Evolutionary conservation across 2,329 filamentous ascomycete species (phyloP), one percentile per base, ranked within the genome.

Genomic region (Nigrospora osmanthi): DNA sequence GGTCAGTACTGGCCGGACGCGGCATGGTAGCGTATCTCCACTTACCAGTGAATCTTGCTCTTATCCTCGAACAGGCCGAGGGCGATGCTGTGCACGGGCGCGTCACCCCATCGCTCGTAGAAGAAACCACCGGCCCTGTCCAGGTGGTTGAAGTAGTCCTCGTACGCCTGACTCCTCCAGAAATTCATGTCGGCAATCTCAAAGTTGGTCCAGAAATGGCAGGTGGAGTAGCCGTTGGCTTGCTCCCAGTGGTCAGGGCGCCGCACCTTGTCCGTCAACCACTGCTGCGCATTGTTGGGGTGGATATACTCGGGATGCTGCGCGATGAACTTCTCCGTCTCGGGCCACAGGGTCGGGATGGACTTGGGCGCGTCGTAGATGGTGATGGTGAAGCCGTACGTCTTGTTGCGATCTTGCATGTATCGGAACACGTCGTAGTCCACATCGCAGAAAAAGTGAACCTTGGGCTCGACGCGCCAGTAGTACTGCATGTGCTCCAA

Each of bases 141-240:
- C 32, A 98, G 76, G 65, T 97, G 89, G 60, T 95, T 83, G 62
- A 98, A 98, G 66, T 96, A 98, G 51, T 94, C 89, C 61, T 95
- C 87, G 61, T 98, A 98, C 38, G 81, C 76, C 62, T 90, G 80
- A 60, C 89, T 87, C 40, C 93, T 76, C 87, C 89, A 98, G 67
- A 98, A 95, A 51, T 79, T 79, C 77, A 98, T 80, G 64, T 96
- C 89, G 39, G 80, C 91, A 56, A 98, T 91, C 67, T 98, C 93
- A 57, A 98, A 98, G 67, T 98, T 98, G 58, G 85, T 93, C 93
- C 93, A 98, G 73, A 98, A 98, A 66, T 98, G 93, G 64, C 93
- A 98, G 3, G 93, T 97, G 32, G 89, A 95, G 72, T 95, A 98
- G 32, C 93, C 93, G 57, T 95, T 86, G 7, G 91, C 91, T 51